Evolutionary conservation across 768 basidiomycete genomes (phyloP), one percentile per base, ranked within the genome.

Genomic region (Boletus sp.): DNA sequence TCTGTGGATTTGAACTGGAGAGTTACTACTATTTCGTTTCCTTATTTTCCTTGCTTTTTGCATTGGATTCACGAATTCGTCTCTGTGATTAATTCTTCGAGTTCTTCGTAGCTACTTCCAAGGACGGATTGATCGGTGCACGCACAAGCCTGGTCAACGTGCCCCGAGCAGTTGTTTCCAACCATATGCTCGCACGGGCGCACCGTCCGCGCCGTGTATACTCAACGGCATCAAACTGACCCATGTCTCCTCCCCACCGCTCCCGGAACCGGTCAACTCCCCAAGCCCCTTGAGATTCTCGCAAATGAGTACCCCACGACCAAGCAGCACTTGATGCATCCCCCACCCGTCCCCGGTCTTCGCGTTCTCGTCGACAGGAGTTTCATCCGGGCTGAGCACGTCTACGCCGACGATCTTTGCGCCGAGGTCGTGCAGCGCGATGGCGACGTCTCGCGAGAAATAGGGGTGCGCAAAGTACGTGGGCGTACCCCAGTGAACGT

Each of bases 161-260:
- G 9, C 18, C 8, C n/a, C n/a, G 17, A 9, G 5, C 7, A 17
- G 28, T 47, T 59, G 56, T 47, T 42, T 67, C 81, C 80, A 84
- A 8, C 83, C 89, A 57, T 83, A 83, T 5, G 87, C 89, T 58
- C 89, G 78, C n/a, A 88, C 74, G 1, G 89, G 89, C 14, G 86
- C 85, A 5, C 85, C 89, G 64, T 91, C 89, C 24, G 79, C 77
- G 1, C 77, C 80, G 5, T 72, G 73, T n/a, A 90, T 52, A 24
- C 76, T 82, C 49, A 91, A 65, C 0, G 88, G 88, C 39, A 84
- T 65, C 52, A 90, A 65, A 53, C 80, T 82, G 36, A 87, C 80
- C 52, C 77, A 72, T 66, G 75, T 78, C 20, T 71, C 67, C 12
- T 56, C 60, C 11, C 47, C 50, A 15, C 15, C 36, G 6, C 29